A percentile compares a stretch with the other conserved stretches of the same genome.
Conservation (phyloP, 495 filamentous ascomycete species). For the Immersiella caudata region DNA sequence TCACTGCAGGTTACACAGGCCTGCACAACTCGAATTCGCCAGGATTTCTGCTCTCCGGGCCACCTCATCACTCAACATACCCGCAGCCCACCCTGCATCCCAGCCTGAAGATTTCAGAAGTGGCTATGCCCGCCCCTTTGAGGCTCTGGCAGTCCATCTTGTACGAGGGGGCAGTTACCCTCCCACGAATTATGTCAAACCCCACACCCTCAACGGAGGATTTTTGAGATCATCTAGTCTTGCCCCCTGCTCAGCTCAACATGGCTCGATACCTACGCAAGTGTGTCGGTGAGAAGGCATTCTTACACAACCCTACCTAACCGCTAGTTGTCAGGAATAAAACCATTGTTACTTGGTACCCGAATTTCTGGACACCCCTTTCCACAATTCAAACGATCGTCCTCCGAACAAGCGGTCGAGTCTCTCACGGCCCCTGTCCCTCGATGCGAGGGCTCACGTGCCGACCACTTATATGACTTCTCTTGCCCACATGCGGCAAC, state of each 20-base stretch:
- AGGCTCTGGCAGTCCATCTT: neutral
- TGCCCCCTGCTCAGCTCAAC: neutral
- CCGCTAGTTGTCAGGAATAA: neutral
- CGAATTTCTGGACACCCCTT: neutral
- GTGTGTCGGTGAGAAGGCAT: neutral
- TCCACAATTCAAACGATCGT: neutral
- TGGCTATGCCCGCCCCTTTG: neutral
- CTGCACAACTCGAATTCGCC: neutral
- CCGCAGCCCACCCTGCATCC: conserved; percentile 12
- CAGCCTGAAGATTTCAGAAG: conserved; percentile 14
- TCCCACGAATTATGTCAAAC: neutral
- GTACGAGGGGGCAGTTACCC: neutral
- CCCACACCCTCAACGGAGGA: neutral
- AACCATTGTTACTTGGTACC: neutral
- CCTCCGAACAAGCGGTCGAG: conserved; percentile 6
- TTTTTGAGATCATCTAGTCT: neutral
- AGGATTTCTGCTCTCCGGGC: neutral
- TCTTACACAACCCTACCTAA: neutral
- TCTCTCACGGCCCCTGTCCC: neutral
- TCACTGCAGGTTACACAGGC: neutral
- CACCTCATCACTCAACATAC: neutral
- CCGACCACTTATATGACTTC: neutral
- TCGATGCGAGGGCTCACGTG: neutral
- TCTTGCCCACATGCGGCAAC: neutral
- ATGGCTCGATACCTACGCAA: neutral